Evolutionary conservation across 805 yeast genomes (phyloP).

Genomic region (Debaryomyces prosopidis): DNA sequence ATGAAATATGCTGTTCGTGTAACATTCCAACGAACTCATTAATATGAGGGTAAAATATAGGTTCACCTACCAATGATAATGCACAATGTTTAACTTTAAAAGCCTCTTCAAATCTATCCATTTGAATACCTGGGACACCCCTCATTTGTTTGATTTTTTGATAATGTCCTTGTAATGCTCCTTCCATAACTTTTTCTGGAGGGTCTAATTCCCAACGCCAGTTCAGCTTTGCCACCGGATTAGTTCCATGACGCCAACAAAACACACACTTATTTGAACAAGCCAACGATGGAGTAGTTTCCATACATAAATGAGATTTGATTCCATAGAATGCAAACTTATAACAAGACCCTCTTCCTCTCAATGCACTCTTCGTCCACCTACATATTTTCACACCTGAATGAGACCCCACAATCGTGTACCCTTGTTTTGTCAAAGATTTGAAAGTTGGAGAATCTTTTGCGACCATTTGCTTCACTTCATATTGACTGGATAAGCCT

Average conservation of each 20-base stretch:
- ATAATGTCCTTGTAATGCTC: slow-evolving; percentile 88
- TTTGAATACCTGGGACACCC: slow-evolving; percentile 92
- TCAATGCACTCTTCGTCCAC: slow-evolving; percentile 92
- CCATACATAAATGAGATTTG: slow-evolving; percentile 90
- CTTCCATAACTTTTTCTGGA: slow-evolving; percentile 79
- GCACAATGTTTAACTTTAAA: slow-evolving; percentile 91
- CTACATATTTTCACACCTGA: slow-evolving; percentile 94
- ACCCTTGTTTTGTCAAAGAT: slow-evolving; percentile 89
- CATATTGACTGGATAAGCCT: slow-evolving; percentile 8
- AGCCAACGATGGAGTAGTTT: slow-evolving; percentile 88
- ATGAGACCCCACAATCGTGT: slow-evolving; percentile 89
- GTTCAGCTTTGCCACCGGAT: slow-evolving; percentile 86
- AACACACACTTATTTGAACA: slow-evolving; percentile 95
- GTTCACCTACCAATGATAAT: slow-evolving; percentile 89
- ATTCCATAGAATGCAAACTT: slow-evolving; percentile 92
- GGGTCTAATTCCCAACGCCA: slow-evolving; percentile 97
- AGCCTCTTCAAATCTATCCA: slow-evolving; percentile 88
- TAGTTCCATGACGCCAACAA: slow-evolving; percentile 97
- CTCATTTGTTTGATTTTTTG: slow-evolving; percentile 90
- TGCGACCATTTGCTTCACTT: slow-evolving; percentile 81
- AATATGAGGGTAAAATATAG: slow-evolving; percentile 89
- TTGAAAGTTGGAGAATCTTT: slow-evolving; percentile 85
- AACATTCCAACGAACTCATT: slow-evolving; percentile 80
- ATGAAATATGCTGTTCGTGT: slow-evolving; percentile 77
- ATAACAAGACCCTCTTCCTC: slow-evolving; percentile 94